A percentile compares a stretch with the other conserved stretches of the same genome.
Evolutionary conservation across 2,329 filamentous ascomycete species (phyloP).

Genomic region (Elsinoe australis): DNA sequence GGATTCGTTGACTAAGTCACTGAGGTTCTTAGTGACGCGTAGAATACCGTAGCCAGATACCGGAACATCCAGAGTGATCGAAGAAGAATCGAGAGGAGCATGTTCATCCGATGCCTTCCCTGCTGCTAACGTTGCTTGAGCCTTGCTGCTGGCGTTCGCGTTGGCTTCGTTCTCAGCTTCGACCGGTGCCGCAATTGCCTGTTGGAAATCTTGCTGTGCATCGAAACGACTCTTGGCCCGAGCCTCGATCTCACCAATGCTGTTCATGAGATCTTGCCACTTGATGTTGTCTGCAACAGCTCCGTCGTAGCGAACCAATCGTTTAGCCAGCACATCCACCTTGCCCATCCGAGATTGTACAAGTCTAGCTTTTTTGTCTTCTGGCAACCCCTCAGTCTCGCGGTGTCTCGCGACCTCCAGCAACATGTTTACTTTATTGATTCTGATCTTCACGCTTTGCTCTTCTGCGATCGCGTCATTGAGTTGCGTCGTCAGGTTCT

Average conservation of each 20-base stretch:
- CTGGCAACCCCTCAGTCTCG: no score
- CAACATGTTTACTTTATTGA: no score
- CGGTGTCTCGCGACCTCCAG: no score
- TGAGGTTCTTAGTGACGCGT: not conserved
- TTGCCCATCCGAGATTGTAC: no score
- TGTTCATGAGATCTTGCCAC: not conserved
- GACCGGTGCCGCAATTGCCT: not conserved
- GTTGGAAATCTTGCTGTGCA: not conserved
- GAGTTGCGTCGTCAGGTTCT: not conserved
- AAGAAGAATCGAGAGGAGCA: slow-evolving; percentile 4
- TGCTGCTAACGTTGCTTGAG: not conserved
- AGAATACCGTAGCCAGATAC: slow-evolving; percentile 4
- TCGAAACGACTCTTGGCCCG: not conserved
- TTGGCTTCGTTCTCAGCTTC: not conserved
- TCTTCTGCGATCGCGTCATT: no score
- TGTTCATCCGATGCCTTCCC: not conserved
- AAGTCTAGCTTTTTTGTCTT: no score
- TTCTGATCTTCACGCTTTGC: no score
- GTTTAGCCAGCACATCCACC: no score
- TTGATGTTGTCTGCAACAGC: not conserved
- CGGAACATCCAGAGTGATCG: slow-evolving; percentile 23
- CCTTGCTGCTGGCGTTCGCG: not conserved
- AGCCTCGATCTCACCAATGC: not conserved
- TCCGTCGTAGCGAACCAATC: no score
- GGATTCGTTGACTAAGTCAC: not conserved